Percentiles rank a stretch among this genome's conserved stretches.
Evolutionary conservation across 192 early-diverging fungal genomes (phyloP).

Genomic region (Podila clonocystis): DNA sequence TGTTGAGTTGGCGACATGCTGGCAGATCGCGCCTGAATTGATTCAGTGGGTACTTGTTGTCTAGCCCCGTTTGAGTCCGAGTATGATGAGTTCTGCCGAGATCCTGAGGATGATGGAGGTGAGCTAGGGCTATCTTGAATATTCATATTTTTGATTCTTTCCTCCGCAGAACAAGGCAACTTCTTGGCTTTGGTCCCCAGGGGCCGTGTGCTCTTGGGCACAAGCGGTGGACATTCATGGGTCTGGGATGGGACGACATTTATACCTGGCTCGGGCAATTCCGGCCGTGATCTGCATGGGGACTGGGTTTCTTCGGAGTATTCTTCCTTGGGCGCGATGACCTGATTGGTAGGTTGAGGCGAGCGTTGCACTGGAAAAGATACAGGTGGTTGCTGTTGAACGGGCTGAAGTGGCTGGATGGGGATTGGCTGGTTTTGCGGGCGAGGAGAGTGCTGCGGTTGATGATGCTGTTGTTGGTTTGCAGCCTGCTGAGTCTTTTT

Average conservation of each 20-base stretch:
- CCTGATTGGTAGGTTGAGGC: neutral
- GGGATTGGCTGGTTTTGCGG: neutral
- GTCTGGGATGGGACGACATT: too few relatives aligned
- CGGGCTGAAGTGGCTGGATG: neutral
- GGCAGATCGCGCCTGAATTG: conserved; percentile 12
- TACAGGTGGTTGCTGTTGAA: neutral
- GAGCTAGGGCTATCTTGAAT: conserved; percentile 4
- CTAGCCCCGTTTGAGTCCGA: too few relatives aligned
- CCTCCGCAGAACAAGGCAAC: conserved; percentile 5
- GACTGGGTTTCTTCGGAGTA: neutral
- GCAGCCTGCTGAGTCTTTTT: conserved; percentile 1
- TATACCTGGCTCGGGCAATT: neutral
- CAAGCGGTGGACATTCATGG: neutral
- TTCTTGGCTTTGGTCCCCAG: conserved; percentile 10
- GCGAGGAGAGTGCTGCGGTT: neutral
- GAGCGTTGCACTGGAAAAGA: neutral
- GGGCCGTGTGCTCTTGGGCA: conserved; percentile 35
- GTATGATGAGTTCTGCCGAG: too few relatives aligned
- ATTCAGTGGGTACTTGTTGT: neutral
- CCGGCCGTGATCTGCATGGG: neutral
- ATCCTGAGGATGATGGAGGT: neutral
- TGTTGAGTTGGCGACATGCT: neutral
- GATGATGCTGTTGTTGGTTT: conserved; percentile 8
- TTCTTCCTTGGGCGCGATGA: conserved; percentile 23
- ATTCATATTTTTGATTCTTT: conserved; percentile 11